A percentile compares a stretch with the other conserved stretches of the same genome.
Conservation (phyloP, 164 flowering plant species). For the Magnolia officinalis region DNA sequence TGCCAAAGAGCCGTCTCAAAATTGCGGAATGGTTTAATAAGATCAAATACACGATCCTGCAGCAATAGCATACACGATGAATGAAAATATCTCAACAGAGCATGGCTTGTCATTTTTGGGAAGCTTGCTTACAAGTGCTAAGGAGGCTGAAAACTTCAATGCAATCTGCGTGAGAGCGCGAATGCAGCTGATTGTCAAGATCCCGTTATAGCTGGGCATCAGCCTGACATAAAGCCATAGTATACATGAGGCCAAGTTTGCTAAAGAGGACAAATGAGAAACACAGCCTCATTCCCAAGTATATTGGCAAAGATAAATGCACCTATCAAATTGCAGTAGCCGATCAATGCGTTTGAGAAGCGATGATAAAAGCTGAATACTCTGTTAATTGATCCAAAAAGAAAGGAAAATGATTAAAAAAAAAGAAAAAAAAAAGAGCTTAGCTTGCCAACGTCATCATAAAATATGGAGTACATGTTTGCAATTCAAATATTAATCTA, state of each 20-base stretch:
- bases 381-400: slow-evolving; percentile 37
- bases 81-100: background rate
- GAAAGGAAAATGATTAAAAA: background rate
- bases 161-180: slow-evolving; percentile 78
- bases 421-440: background rate
- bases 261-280: background rate
- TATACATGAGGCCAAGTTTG: slow-evolving; percentile 1
- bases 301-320: background rate
- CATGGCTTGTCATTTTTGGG: background rate
- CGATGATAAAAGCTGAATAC: slow-evolving; percentile 54
- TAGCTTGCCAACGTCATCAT: background rate
- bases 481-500: too few relatives aligned
- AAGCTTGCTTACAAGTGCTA: slow-evolving; percentile 60
- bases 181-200: slow-evolving; percentile 84
- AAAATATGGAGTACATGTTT: too few relatives aligned
- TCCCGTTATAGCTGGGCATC: slow-evolving; percentile 96
- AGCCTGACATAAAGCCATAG: slow-evolving; percentile 39
- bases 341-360: slow-evolving; percentile 93
- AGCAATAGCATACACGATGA: slow-evolving; percentile 2
- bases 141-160: slow-evolving; percentile 60
- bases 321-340: slow-evolving; percentile 95
- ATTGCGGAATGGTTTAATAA: slow-evolving; percentile 66
- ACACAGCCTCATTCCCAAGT: background rate
- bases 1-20: slow-evolving; percentile 50
- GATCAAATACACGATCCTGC: slow-evolving; percentile 71